Base-by-base conservation (phyloP, 306 rosid genomes). In the Prinsepia uniflora region DNA sequence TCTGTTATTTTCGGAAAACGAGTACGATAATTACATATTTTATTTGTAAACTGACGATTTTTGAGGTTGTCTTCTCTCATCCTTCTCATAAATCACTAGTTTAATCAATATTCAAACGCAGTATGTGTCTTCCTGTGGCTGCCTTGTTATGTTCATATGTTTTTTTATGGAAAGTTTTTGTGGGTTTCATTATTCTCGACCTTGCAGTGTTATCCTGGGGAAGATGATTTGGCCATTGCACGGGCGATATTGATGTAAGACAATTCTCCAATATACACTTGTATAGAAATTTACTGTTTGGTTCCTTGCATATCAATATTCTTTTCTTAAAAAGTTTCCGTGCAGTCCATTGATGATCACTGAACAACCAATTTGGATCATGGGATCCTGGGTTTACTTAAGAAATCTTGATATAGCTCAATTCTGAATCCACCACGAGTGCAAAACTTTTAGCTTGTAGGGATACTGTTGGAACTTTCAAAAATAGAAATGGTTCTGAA, bases 141-240 rank as follows among this genome's bases (percentile, higher is more conserved):
- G 19, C 52, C 54, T 45, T 71, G 11, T 44, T 0, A 0, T 59
- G 12, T 18, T 49, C 34, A 1, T 22, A 8, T 4, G 15, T 68
- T 67, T 72, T 72, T 49, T 64, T 61, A 18, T 70, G 30, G 30
- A 75, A 24, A 68, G 48, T 82, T 72, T 63, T 79, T 67, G 36
- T 79, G 22, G 39, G 48, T 17, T 9, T 76, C 71, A 30, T 60
- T 44, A 70, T 74, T 82, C 80, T 79, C 76, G 67, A 79, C 75
- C 74, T 68, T 84, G 83, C 78, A 91, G 99, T 87, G 99, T 79
- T 95, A 87, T 81, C 99, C 97, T 13, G 91, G 84, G 64, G 99
- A 94, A 91, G 99, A 91, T 78, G 99, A 95, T 82, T 74, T 91
- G 80, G 96, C 96, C 77, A 83, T 95, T 71, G 90, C 96, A 42